Evolutionary conservation across 768 basidiomycete species (phyloP).

Genomic region (Auricularia sp.): DNA sequence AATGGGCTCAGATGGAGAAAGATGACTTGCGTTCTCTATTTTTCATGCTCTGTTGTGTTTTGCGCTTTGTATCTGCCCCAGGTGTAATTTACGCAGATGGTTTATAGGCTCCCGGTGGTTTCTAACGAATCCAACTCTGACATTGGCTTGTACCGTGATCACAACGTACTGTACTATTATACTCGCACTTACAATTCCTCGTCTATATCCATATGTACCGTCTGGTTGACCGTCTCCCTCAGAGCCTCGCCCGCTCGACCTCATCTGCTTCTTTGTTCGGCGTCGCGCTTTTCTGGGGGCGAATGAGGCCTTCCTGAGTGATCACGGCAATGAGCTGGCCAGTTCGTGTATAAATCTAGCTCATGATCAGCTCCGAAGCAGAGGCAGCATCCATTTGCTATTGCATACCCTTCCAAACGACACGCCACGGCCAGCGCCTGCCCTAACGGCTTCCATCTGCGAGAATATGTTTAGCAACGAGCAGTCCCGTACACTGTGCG

Average conservation of each 20-base stretch:
- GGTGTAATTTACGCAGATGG: background rate
- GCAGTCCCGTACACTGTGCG: no score
- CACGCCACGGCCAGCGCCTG: slow-evolving; percentile 56
- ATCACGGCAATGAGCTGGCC: slow-evolving; percentile 66
- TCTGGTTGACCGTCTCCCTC: background rate
- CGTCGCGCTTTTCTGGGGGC: background rate
- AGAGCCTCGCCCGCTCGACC: background rate
- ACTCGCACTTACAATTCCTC: no score
- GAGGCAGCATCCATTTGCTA: background rate
- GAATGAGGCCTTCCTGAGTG: slow-evolving; percentile 55
- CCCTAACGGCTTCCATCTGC: slow-evolving; percentile 55
- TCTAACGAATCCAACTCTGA: no score
- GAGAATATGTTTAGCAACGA: background rate
- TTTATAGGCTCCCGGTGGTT: background rate
- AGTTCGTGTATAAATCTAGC: slow-evolving; percentile 56
- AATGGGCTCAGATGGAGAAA: slow-evolving; percentile 21
- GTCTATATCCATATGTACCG: no score
- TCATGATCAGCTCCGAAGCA: slow-evolving; percentile 2
- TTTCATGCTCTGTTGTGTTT: background rate
- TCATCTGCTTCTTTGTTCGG: background rate
- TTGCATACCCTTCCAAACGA: slow-evolving; percentile 57
- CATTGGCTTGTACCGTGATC: no score
- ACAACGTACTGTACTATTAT: no score
- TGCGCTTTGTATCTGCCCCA: background rate
- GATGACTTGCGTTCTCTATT: background rate